These are phyloP conservation scores for Acer yangbiense DNA, from an alignment of 345 rosid species.

Conservation along the genomic window DNA sequence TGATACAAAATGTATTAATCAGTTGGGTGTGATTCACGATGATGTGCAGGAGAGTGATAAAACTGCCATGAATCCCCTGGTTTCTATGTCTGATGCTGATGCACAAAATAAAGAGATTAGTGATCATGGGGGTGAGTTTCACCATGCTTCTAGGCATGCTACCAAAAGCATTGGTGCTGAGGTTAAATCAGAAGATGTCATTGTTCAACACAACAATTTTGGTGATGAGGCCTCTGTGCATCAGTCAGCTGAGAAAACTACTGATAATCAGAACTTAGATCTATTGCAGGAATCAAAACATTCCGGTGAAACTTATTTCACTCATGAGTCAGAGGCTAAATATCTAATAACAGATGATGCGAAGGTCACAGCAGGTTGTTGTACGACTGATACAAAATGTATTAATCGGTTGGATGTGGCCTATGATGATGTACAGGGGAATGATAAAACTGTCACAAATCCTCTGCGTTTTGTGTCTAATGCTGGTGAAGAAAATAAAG, in stretches of 20 bases:
- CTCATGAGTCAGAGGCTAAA: slow-evolving; percentile 1
- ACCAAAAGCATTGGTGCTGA: slow-evolving; percentile 9
- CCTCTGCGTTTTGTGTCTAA: neutral
- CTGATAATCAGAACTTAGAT: slow-evolving; percentile 5
- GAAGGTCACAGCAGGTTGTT: neutral
- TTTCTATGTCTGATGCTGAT: neutral
- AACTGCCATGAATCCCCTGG: neutral
- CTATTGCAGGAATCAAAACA: neutral
- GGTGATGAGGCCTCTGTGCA: slow-evolving; percentile 6
- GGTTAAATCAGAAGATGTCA: slow-evolving; percentile 10
- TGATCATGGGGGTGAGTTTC: slow-evolving; percentile 14
- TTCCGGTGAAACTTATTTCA: neutral
- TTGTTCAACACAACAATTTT: slow-evolving; percentile 3
- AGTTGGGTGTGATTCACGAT: neutral
- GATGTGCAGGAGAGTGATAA: slow-evolving; percentile 14
- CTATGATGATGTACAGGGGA: slow-evolving; percentile 15
- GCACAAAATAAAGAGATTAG: slow-evolving; percentile 6
- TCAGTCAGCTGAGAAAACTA: neutral
- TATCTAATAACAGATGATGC: neutral
- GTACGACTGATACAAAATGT: neutral
- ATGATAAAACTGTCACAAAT: neutral
- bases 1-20: neutral
- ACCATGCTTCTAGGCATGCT: neutral
- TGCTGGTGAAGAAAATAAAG: neutral
- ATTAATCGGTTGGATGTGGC: neutral